Evolutionary conservation across 805 yeast species (phyloP).

Genomic region (Metschnikowia noctiluminum): DNA sequence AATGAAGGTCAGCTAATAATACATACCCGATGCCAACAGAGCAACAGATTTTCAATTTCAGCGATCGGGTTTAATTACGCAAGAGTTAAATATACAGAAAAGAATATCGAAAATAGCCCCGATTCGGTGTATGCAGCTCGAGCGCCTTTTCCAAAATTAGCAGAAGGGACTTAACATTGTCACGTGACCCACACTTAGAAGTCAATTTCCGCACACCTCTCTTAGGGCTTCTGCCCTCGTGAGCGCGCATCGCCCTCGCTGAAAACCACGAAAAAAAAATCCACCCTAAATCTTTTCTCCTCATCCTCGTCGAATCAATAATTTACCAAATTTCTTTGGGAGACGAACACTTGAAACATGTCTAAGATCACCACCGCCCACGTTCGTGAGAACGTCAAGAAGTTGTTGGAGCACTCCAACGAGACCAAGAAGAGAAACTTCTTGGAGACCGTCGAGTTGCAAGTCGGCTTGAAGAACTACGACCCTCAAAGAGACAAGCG

Average conservation of each 20-base stretch:
- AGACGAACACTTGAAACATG: conserved; percentile 63
- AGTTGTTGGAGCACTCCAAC: conserved; percentile 83
- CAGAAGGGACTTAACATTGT: too few relatives aligned
- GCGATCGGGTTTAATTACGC: too few relatives aligned
- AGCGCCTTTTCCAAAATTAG: too few relatives aligned
- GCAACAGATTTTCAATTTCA: too few relatives aligned
- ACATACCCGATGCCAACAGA: too few relatives aligned
- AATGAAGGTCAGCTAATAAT: too few relatives aligned
- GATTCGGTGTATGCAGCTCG: too few relatives aligned
- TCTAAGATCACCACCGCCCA: conserved; percentile 88
- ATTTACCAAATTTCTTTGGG: conserved; percentile 57
- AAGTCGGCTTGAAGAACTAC: conserved; percentile 99
- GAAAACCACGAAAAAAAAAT: conserved; percentile 3
- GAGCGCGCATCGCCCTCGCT: background rate
- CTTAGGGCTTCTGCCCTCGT: conserved; percentile 16
- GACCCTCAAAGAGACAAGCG: conserved; percentile 99
- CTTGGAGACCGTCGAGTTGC: conserved; percentile 99
- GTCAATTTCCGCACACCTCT: background rate
- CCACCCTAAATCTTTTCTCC: conserved; percentile 14
- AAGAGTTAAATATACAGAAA: too few relatives aligned
- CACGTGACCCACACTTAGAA: too few relatives aligned
- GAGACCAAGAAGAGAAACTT: conserved; percentile 99
- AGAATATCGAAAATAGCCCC: too few relatives aligned
- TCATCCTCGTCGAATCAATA: conserved; percentile 58
- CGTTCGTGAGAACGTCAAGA: conserved; percentile 95